A percentile compares a stretch with the other conserved stretches of the same genome.
These are phyloP conservation scores for Leptosphaerulina australis DNA, from an alignment of 2,329 filamentous ascomycete species.

Conservation along the genomic window DNA sequence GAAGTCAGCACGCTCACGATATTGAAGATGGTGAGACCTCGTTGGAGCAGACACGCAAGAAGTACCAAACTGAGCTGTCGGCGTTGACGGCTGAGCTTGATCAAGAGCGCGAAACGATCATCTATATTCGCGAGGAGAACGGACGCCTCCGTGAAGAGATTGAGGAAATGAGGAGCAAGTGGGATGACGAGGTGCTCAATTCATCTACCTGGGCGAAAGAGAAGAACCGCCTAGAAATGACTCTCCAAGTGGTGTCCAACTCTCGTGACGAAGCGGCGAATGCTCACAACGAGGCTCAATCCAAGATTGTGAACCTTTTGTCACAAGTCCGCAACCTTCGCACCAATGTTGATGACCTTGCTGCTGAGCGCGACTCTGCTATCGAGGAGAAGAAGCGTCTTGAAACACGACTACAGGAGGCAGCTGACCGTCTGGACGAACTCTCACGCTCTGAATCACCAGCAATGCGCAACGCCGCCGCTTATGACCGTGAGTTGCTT, in stretches of 20 bases:
- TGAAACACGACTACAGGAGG: slow-evolving; percentile 83
- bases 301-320: slow-evolving; percentile 87
- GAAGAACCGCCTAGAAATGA: slow-evolving; percentile 88
- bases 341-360: slow-evolving; percentile 82
- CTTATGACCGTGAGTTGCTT: slow-evolving; percentile 84
- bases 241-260: slow-evolving; percentile 82
- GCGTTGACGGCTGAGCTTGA: slow-evolving; percentile 91
- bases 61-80: slow-evolving; percentile 93
- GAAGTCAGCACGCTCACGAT: slow-evolving; percentile 91
- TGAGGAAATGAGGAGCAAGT: slow-evolving; percentile 91
- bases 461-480: slow-evolving; percentile 86
- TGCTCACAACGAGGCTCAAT: slow-evolving; percentile 92
- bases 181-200: slow-evolving; percentile 97
- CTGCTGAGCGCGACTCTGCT: slow-evolving; percentile 82
- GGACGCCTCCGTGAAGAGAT: slow-evolving; percentile 90
- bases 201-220: slow-evolving; percentile 99
- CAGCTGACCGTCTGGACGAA: slow-evolving; percentile 85
- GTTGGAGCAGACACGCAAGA: slow-evolving; percentile 96
- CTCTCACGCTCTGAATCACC: slow-evolving; percentile 84
- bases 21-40: slow-evolving; percentile 96
- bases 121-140: slow-evolving; percentile 84
- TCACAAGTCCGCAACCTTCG: slow-evolving; percentile 87
- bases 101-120: slow-evolving; percentile 85
- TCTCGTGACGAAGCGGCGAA: slow-evolving; percentile 93
- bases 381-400: slow-evolving; percentile 88